These are phyloP conservation scores for Rhynchospora breviuscula DNA, from an alignment of 176 grass and related monocot genomes.

Conservation along the genomic window DNA sequence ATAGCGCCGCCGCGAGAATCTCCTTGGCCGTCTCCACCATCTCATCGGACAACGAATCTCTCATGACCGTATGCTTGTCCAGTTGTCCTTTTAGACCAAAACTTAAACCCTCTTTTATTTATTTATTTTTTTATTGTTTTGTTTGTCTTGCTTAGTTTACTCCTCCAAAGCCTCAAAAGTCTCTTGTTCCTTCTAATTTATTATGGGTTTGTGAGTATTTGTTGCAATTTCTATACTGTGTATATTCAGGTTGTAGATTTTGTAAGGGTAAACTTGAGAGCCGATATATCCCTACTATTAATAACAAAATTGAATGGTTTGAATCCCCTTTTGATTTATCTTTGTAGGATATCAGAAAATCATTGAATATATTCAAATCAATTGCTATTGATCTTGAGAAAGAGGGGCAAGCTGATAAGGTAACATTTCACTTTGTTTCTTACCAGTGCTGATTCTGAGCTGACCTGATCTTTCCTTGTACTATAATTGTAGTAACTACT, in stretches of 20 bases:
- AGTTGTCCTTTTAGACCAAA: neutral
- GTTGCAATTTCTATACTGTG: neutral
- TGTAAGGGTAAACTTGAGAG: neutral
- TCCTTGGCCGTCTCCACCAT: slow-evolving; percentile 23
- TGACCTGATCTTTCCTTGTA: neutral
- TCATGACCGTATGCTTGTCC: slow-evolving; percentile 38
- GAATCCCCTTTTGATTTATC: neutral
- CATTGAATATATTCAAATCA: slow-evolving; percentile 43
- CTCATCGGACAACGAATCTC: slow-evolving; percentile 45
- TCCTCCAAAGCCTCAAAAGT: slow-evolving; percentile 26
- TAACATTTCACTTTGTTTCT: neutral
- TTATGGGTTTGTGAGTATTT: neutral
- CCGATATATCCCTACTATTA: neutral
- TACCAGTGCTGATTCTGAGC: neutral
- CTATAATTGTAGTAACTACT: neutral
- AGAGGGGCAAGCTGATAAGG: slow-evolving; percentile 44
- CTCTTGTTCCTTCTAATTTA: neutral
- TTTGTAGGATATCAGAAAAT: slow-evolving; percentile 76
- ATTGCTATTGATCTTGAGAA: slow-evolving; percentile 66
- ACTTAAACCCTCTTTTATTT: neutral
- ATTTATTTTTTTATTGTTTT: slow-evolving; percentile 9
- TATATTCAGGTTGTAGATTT: neutral
- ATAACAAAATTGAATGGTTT: neutral
- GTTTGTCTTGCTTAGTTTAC: slow-evolving; percentile 29
- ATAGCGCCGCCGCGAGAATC: slow-evolving; percentile 33